phyloP scores from a whole-genome alignment of 2,329 filamentous ascomycete genomes.

The Colletotrichum sp. region DNA sequence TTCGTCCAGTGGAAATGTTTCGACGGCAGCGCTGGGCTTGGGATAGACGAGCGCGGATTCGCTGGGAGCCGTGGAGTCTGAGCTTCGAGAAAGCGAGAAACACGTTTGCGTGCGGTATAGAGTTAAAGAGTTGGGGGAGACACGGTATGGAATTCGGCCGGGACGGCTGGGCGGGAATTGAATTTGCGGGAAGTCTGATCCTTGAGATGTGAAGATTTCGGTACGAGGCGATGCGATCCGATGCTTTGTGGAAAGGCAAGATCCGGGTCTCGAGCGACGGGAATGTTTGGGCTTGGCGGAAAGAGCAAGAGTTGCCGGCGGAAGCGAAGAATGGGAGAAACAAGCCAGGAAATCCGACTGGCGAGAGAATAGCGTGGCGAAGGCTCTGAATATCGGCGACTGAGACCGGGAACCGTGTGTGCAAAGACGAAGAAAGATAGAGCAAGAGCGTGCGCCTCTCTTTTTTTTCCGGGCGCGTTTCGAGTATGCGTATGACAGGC shows the following conservation, averaged over 20 bases:
- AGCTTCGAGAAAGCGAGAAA: neutral
- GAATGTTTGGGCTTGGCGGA: neutral
- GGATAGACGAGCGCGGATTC: conserved; percentile 13
- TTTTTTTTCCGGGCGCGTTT: neutral
- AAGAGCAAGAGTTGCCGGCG: neutral
- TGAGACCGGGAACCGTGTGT: neutral
- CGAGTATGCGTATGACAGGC: neutral
- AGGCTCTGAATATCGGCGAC: neutral
- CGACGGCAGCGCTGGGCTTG: neutral
- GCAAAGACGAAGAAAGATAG: neutral
- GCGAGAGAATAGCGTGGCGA: neutral
- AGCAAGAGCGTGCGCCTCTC: neutral
- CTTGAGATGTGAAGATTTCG: neutral
- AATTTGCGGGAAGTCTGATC: neutral
- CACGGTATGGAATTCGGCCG: neutral
- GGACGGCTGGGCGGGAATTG: neutral
- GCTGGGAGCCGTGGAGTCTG: conserved; percentile 7
- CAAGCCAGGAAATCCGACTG: neutral
- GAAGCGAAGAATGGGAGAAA: neutral
- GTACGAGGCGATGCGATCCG: neutral
- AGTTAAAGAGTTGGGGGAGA: neutral
- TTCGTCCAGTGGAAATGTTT: conserved; percentile 20
- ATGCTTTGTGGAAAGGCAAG: conserved; percentile 10
- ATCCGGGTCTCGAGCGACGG: neutral
- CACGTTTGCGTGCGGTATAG: neutral